phyloP scores from a whole-genome alignment of 208 protist species.

The Leishmania guyanensis region DNA sequence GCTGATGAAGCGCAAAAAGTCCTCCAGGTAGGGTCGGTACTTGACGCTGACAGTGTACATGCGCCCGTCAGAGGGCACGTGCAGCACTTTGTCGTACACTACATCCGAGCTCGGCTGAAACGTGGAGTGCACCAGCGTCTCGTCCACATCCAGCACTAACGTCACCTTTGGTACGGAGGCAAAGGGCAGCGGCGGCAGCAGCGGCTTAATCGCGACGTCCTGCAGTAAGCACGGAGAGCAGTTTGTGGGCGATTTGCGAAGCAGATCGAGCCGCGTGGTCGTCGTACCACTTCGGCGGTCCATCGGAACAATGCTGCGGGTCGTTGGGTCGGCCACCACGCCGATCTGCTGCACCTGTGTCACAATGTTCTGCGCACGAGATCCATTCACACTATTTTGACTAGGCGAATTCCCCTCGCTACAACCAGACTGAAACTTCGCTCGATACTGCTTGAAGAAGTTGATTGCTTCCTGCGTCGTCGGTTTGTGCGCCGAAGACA shows the following conservation, averaged over 20 bases:
- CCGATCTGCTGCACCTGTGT: slow-evolving; percentile 26
- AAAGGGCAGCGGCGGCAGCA: slow-evolving; percentile 36
- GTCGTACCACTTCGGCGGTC: slow-evolving; percentile 36
- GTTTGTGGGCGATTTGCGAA: slow-evolving; percentile 39
- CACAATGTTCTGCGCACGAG: slow-evolving; percentile 22
- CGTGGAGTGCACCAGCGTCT: slow-evolving; percentile 62
- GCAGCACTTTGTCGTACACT: slow-evolving; percentile 43
- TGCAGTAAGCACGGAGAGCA: slow-evolving; percentile 34
- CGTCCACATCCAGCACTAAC: slow-evolving; percentile 59
- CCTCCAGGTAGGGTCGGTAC: slow-evolving; percentile 50
- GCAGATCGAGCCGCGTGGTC: slow-evolving; percentile 34
- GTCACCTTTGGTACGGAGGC: slow-evolving; percentile 31
- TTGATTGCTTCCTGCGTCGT: slow-evolving; percentile 36
- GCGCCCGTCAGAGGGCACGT: slow-evolving; percentile 28
- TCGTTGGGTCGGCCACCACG: slow-evolving; percentile 2
- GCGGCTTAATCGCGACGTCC: slow-evolving; percentile 17
- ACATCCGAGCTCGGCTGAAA: slow-evolving; percentile 31
- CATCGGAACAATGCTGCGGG: slow-evolving; percentile 39
- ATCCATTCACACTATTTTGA: slow-evolving; percentile 31
- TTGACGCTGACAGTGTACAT: slow-evolving; percentile 48
- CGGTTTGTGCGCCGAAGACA: slow-evolving; percentile 24
- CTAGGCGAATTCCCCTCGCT: slow-evolving; percentile 20
- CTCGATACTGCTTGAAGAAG: slow-evolving; percentile 34
- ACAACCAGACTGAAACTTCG: slow-evolving; percentile 15
- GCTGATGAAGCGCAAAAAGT: slow-evolving; percentile 58